These are phyloP conservation scores for Allium cepa DNA, from an alignment of 106 monocot genomes.

Conservation along the genomic window DNA sequence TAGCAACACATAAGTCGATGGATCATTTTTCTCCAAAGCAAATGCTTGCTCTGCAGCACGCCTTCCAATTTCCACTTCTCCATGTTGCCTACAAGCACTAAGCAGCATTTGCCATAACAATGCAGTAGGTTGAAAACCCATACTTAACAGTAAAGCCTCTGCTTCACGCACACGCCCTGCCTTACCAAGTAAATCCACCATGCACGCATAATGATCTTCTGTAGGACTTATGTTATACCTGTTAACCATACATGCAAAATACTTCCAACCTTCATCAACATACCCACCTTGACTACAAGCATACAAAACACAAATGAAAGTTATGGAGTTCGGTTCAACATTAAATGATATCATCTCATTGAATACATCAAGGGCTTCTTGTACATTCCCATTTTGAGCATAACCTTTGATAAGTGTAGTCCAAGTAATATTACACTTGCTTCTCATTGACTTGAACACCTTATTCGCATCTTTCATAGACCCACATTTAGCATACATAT, in stretches of 20 bases:
- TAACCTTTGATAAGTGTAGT: conserved; percentile 81
- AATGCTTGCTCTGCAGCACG: conserved; percentile 46
- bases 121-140: conserved; percentile 27
- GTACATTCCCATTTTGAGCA: conserved; percentile 51
- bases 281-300: conserved; percentile 80
- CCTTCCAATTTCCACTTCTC: conserved; percentile 45
- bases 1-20: conserved; percentile 60
- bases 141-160: conserved; percentile 51
- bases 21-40: conserved; percentile 44
- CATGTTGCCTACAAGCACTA: conserved; percentile 53
- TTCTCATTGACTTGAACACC: conserved; percentile 46
- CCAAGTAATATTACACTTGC: conserved; percentile 52
- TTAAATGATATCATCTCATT: conserved; percentile 37
- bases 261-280: conserved; percentile 54
- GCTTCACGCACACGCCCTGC: conserved; percentile 49
- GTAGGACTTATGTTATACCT: conserved; percentile 42
- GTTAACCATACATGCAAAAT: conserved; percentile 39
- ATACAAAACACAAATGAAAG: conserved; percentile 64
- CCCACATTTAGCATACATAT: conserved; percentile 87
- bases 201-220: conserved; percentile 78
- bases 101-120: conserved; percentile 66
- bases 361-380: conserved; percentile 39
- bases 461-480: conserved; percentile 28
- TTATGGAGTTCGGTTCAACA: conserved; percentile 44
- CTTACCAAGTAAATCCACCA: conserved; percentile 73